A percentile compares a stretch with the other conserved stretches of the same genome.
These are phyloP conservation scores for Mastigamoeba balamuthi DNA, from an alignment of 78 protist genomes.

Conservation along the genomic window DNA sequence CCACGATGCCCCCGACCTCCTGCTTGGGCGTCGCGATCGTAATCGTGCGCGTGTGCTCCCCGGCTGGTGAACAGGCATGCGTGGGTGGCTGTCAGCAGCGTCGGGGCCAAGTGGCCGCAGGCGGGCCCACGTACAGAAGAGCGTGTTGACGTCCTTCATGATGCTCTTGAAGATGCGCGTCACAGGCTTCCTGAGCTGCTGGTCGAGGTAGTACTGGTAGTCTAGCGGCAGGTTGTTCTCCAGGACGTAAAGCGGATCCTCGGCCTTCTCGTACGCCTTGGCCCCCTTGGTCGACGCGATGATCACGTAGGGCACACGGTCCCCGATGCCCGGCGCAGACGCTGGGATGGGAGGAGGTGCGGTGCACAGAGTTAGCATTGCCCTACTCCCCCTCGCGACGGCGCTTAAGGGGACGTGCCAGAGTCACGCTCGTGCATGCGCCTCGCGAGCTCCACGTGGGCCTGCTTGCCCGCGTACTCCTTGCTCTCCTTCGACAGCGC, in stretches of 20 bases:
- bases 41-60: constrained; percentile 92
- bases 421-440: constrained; percentile 92
- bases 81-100: too few relatives aligned
- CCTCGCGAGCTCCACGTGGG: constrained; percentile 96
- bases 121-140: constrained; percentile 14
- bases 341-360: constrained; percentile 24
- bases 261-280: constrained; percentile 88
- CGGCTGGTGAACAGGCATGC: constrained; percentile 8
- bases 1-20: constrained; percentile 63
- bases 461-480: constrained; percentile 53
- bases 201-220: constrained; percentile 88
- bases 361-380: not conserved
- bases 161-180: constrained; percentile 87
- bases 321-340: constrained; percentile 95
- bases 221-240: constrained; percentile 94
- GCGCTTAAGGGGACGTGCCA: not conserved
- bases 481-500: constrained; percentile 61
- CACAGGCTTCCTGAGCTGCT: constrained; percentile 90
- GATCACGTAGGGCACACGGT: constrained; percentile 98
- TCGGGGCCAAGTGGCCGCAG: not conserved
- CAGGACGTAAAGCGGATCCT: constrained; percentile 98
- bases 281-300: constrained; percentile 77
- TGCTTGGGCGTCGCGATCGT: constrained; percentile 37
- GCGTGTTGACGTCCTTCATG: constrained; percentile 27
- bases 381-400: too few relatives aligned